Evolutionary conservation across 345 rosid species (phyloP).

Genomic region (Pugionium cornutum): DNA sequence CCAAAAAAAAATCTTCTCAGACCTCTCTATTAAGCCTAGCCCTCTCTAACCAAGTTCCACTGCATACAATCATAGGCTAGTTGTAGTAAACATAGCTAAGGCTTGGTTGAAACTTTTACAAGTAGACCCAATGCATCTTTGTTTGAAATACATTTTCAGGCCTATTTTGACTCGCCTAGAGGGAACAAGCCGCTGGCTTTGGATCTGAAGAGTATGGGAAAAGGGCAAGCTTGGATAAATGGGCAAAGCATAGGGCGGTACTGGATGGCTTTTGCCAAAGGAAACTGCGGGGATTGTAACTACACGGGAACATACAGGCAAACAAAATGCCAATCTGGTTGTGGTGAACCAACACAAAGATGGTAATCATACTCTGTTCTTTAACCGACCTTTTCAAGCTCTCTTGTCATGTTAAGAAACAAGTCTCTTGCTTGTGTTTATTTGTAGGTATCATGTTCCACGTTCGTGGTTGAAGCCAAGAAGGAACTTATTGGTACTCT

Average conservation of each 20-base stretch:
- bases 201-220: constrained; percentile 91
- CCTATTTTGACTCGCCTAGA: constrained; percentile 67
- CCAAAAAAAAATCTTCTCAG: too few relatives aligned
- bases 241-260: constrained; percentile 92
- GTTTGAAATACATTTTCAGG: constrained; percentile 43
- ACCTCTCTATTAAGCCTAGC: too few relatives aligned
- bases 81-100: constrained; percentile 6
- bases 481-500: constrained; percentile 68
- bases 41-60: too few relatives aligned
- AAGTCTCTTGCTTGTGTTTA: background rate
- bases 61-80: too few relatives aligned
- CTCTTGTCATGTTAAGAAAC: background rate
- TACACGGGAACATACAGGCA: constrained; percentile 75
- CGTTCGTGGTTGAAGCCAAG: constrained; percentile 82
- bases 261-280: constrained; percentile 82
- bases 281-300: constrained; percentile 63
- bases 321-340: constrained; percentile 70
- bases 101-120: constrained; percentile 10
- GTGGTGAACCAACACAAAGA: constrained; percentile 82
- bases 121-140: background rate
- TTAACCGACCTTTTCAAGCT: background rate
- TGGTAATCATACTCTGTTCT: constrained; percentile 48
- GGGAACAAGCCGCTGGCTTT: constrained; percentile 84
- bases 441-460: constrained; percentile 86
- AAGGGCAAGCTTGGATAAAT: constrained; percentile 94